These are phyloP conservation scores for Stramenopiles sp. DNA, from an alignment of 352 stramenopile species.

Conservation along the genomic window DNA sequence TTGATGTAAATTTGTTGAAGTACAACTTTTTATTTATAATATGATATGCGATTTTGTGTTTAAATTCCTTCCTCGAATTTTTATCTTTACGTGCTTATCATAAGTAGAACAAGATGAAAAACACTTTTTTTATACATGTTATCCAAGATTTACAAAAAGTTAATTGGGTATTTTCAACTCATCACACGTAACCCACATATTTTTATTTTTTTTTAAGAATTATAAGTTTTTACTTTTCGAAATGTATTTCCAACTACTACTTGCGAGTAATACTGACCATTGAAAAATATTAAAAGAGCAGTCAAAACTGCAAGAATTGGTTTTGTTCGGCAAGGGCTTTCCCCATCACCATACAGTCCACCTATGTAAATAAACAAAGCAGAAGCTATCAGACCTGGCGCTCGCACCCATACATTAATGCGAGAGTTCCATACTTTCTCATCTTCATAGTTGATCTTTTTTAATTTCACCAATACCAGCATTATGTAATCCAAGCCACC, in stretches of 20 bases:
- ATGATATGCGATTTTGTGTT: too few relatives aligned
- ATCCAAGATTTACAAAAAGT: too few relatives aligned
- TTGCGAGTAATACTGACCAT: background rate
- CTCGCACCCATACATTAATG: background rate
- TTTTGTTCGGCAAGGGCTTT: background rate
- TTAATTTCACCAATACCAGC: background rate
- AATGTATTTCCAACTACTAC: background rate
- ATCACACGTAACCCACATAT: too few relatives aligned
- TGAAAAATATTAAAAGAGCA: background rate
- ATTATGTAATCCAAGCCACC: background rate
- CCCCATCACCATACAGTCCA: background rate
- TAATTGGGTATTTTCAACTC: too few relatives aligned
- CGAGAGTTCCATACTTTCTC: background rate
- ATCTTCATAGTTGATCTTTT: background rate
- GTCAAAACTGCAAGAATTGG: background rate
- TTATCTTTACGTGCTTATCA: too few relatives aligned
- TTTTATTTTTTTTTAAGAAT: too few relatives aligned
- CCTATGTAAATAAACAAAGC: background rate
- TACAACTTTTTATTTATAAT: too few relatives aligned
- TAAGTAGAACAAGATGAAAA: too few relatives aligned
- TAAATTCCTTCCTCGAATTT: too few relatives aligned
- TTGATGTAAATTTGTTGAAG: too few relatives aligned
- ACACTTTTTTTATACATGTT: too few relatives aligned
- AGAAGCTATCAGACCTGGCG: background rate
- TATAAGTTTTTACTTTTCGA: slow-evolving; percentile 1